Base-by-base conservation (phyloP, 495 filamentous ascomycete species). In the Neurospora intermedia region DNA sequence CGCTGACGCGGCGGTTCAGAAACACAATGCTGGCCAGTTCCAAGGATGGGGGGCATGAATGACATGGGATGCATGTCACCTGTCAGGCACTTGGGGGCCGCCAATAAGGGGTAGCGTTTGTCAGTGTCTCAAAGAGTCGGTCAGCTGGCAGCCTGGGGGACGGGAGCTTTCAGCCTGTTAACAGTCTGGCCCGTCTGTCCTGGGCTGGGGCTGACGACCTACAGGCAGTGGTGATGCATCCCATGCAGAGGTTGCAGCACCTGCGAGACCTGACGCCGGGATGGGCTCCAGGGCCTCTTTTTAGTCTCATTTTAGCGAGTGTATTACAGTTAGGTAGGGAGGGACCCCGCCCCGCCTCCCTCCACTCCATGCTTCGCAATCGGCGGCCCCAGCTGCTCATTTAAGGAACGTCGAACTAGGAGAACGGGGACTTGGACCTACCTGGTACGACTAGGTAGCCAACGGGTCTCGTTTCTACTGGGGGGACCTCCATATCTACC, bases 1-100 rank as follows among this genome's bases (percentile, higher is more conserved):
- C 41, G 48, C 70, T 76, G 73, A 69, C 75, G 75, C 66, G 71
- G 39, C 23, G 66, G 23, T 8, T 27, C 31, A 35, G 43, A 71
- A 31, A 46, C 66, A 42, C 69, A 70, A 20, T 41, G 70, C 72
- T 38, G 54, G 54, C 54, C 54, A 66, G 54, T 66, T 66, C 54
- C 54, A 66, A 15, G 15, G 54, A 66, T 62, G 54, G 27, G 54
- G 54, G 54, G 54, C 54, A 62, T 62, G 39, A 27, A 62, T 35
- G 54, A 66, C 54, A 66, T 66, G 54, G 54, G 27, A 66, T 66
- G 54, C 54, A 35, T 62, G 27, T 35, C 54, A 66, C 54, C 54
- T 66, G 54, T 15, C 54, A 15, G 31, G 27, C 54, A 66, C 27
- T 66, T 66, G 54, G 54, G 54, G 15, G 15, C 27, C 27, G 54